phyloP scores from a whole-genome alignment of 352 stramenopile genomes.

The Saprolegnia diclina region DNA sequence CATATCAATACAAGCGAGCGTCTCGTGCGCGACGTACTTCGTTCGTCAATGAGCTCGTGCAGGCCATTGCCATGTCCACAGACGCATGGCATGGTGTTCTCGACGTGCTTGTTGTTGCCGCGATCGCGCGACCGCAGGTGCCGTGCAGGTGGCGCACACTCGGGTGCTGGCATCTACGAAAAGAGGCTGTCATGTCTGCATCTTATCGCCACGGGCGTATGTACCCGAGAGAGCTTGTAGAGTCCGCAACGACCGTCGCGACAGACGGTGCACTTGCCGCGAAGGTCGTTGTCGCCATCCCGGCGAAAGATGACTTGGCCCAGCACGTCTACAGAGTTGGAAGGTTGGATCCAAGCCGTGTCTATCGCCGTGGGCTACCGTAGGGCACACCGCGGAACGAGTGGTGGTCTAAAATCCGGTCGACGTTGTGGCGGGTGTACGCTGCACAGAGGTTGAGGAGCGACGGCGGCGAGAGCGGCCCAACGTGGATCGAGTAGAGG shows the following conservation, averaged over 20 bases:
- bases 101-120: constrained; percentile 31
- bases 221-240: constrained; percentile 33
- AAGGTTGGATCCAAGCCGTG: not conserved
- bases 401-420: constrained; percentile 52
- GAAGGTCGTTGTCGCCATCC: constrained; percentile 53
- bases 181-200: not conserved
- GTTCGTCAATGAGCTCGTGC: constrained; percentile 71
- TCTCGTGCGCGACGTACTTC: constrained; percentile 38
- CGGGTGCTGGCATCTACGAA: constrained; percentile 24
- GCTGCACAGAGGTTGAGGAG: constrained; percentile 67
- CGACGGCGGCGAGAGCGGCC: constrained; percentile 60
- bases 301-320: constrained; percentile 75
- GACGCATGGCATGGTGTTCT: constrained; percentile 38
- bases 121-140: not conserved
- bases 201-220: not conserved
- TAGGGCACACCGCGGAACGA: constrained; percentile 73
- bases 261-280: constrained; percentile 71
- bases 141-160: not conserved
- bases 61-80: constrained; percentile 71
- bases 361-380: constrained; percentile 27
- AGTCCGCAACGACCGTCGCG: constrained; percentile 58
- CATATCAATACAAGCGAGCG: not conserved
- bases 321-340: constrained; percentile 45
- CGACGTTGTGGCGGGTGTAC: constrained; percentile 60
- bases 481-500: constrained; percentile 80